Percentiles rank a stretch among this genome's conserved stretches.
Evolutionary conservation across 352 stramenopile species (phyloP).

Genomic region (Phytophthora sojae): DNA sequence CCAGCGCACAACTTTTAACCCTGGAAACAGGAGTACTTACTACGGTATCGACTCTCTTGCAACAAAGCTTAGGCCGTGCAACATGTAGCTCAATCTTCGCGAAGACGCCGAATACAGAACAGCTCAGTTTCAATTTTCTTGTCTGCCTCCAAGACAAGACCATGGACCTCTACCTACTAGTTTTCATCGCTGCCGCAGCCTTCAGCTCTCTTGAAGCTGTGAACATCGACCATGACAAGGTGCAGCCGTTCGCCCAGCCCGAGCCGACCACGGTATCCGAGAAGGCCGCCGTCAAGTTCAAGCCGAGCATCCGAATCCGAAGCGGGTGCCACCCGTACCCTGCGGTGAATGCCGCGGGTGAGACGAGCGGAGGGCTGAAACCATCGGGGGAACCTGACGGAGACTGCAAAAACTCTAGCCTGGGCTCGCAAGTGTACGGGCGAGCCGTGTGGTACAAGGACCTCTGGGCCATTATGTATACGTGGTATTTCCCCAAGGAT

Average conservation of each 20-base stretch:
- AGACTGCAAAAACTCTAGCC: conserved; percentile 1
- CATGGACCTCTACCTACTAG: background rate
- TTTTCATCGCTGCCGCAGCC: background rate
- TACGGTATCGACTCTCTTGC: too few relatives aligned
- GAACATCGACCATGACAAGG: background rate
- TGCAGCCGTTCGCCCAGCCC: conserved; percentile 1
- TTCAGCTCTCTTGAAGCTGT: background rate
- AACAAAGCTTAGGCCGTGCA: too few relatives aligned
- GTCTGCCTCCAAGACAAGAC: background rate
- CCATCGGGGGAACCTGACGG: background rate
- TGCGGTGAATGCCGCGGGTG: conserved; percentile 3
- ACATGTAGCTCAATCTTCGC: too few relatives aligned
- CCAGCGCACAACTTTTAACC: too few relatives aligned
- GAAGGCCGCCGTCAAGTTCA: background rate
- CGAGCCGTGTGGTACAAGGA: conserved; percentile 15
- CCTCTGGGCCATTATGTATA: conserved; percentile 33
- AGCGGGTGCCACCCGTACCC: background rate
- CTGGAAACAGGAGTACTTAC: too few relatives aligned
- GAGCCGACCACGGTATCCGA: background rate
- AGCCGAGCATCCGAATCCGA: conserved; percentile 1
- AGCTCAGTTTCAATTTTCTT: too few relatives aligned
- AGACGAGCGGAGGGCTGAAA: conserved; percentile 15
- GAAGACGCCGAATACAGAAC: too few relatives aligned
- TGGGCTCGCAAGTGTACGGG: conserved; percentile 18
- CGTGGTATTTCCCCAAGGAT: conserved; percentile 55